These are phyloP conservation scores for Phyllostachys edulis DNA, from an alignment of 176 grass and related monocot species.

Conservation along the genomic window DNA sequence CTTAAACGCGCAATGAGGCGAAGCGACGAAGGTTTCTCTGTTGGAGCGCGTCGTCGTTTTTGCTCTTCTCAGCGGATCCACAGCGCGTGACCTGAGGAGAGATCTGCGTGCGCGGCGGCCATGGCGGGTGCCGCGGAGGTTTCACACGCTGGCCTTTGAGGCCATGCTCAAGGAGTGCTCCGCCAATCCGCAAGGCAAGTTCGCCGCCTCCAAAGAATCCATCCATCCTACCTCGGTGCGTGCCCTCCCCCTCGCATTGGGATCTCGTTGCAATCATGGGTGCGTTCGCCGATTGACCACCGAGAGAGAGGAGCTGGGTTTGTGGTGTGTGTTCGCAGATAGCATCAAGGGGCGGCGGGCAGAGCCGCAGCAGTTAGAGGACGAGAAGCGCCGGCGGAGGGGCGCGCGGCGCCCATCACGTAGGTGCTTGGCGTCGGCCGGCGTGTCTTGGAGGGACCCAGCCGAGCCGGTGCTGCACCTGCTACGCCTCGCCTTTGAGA, in stretches of 20 bases:
- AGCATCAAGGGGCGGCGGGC: conserved; percentile 60
- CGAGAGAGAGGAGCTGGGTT: background rate
- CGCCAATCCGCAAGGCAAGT: conserved; percentile 93
- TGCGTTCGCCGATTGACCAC: background rate
- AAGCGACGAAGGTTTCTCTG: no score
- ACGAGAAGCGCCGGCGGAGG: background rate
- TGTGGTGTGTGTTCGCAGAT: conserved; percentile 55
- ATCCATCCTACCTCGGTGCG: conserved; percentile 87
- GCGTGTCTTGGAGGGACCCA: conserved; percentile 74
- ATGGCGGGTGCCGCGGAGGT: conserved; percentile 94
- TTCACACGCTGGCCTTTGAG: conserved; percentile 94
- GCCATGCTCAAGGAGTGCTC: conserved; percentile 99
- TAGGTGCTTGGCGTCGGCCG: conserved; percentile 78
- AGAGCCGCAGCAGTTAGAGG: conserved; percentile 18
- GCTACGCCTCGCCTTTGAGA: conserved; percentile 89
- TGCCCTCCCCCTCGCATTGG: conserved; percentile 35
- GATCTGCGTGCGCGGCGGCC: conserved; percentile 39
- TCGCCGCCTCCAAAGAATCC: conserved; percentile 72
- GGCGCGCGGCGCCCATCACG: conserved; percentile 51
- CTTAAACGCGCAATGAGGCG: no score
- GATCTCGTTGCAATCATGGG: background rate
- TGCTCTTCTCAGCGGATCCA: no score
- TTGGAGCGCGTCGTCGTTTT: no score
- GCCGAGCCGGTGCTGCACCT: conserved; percentile 94
- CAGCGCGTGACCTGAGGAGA: conserved; percentile 44